Evolutionary conservation across 2,329 filamentous ascomycete genomes (phyloP).

Genomic region (Blastomyces parvus): DNA sequence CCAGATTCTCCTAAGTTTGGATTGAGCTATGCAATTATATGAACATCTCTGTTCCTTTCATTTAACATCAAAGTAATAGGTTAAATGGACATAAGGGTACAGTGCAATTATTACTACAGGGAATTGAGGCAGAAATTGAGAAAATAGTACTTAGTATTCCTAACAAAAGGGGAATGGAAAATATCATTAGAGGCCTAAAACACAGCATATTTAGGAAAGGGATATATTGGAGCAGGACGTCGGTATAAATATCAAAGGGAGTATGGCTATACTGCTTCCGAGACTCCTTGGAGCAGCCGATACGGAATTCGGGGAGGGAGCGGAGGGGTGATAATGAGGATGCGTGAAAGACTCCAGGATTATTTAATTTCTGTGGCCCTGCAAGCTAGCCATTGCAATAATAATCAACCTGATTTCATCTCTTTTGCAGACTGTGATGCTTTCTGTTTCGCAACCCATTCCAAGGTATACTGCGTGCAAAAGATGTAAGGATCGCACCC

Average conservation of each 20-base stretch:
- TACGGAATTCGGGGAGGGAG: neutral
- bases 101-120: neutral
- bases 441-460: constrained; percentile 4
- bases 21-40: neutral
- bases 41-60: neutral
- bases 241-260: neutral
- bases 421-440: neutral
- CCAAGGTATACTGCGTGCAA: constrained; percentile 2
- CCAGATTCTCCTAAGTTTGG: neutral
- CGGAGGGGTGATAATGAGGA: too few relatives aligned
- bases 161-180: neutral
- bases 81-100: neutral
- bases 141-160: neutral
- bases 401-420: neutral
- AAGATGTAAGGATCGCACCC: constrained; percentile 2
- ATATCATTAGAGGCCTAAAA: neutral
- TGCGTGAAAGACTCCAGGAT: neutral
- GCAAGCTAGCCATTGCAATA: neutral
- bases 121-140: neutral
- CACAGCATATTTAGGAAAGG: neutral
- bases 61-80: neutral
- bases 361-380: neutral
- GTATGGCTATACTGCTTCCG: neutral
- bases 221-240: neutral
- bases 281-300: neutral